Conservation (phyloP, 805 yeast species). For the Saccharomycopsis sp. region DNA sequence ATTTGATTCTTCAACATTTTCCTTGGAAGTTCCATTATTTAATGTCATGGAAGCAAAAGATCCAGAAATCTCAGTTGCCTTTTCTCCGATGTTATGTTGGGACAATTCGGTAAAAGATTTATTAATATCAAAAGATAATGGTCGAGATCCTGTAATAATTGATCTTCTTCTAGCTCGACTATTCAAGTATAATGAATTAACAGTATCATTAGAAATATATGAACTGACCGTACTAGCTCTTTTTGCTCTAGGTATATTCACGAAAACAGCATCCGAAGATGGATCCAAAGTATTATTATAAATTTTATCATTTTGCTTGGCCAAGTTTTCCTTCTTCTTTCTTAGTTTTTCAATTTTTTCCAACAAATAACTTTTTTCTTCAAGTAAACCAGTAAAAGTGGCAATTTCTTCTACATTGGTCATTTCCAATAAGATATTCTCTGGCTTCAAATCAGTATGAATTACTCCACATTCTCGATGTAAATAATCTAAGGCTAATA, state of each 20-base stretch:
- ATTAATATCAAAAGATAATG: constrained; percentile 79
- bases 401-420: constrained; percentile 44
- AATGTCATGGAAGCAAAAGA: constrained; percentile 12
- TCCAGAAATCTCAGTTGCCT: constrained; percentile 4
- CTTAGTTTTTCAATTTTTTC: constrained; percentile 21
- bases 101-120: constrained; percentile 1
- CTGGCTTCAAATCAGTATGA: constrained; percentile 72
- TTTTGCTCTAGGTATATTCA: constrained; percentile 3
- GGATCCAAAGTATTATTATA: too few species aligned
- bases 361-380: constrained; percentile 10
- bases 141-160: constrained; percentile 83
- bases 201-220: neutral
- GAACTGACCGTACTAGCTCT: neutral
- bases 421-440: constrained; percentile 49
- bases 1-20: neutral
- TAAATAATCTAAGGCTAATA: constrained; percentile 45
- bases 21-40: neutral
- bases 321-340: constrained; percentile 2
- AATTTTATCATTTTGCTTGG: neutral
- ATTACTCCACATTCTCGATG: constrained; percentile 55
- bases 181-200: neutral
- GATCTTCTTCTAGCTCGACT: constrained; percentile 7
- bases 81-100: neutral
- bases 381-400: constrained; percentile 27
- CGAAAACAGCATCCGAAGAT: neutral